These are phyloP conservation scores for Prunus dulcis DNA, from an alignment of 306 rosid species.

Conservation along the genomic window DNA sequence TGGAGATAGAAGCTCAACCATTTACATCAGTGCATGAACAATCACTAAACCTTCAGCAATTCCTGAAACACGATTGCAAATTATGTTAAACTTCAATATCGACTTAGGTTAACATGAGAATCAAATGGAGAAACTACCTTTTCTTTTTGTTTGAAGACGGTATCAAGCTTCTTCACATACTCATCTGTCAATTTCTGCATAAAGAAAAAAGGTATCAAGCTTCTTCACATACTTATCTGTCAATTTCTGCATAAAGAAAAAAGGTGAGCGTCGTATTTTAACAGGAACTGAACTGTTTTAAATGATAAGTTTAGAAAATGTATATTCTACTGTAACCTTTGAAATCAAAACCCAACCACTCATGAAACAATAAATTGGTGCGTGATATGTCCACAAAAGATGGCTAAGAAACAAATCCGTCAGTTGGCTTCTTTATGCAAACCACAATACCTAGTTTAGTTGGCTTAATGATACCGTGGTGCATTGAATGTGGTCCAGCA, in stretches of 20 bases:
- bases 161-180: slow-evolving; percentile 81
- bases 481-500: not conserved
- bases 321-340: not conserved
- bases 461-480: not conserved
- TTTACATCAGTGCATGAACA: slow-evolving; percentile 27
- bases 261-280: not conserved
- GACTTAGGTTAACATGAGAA: not conserved
- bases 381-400: not conserved
- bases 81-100: not conserved
- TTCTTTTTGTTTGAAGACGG: slow-evolving; percentile 79
- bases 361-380: not conserved
- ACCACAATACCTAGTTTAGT: not conserved
- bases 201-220: slow-evolving; percentile 40
- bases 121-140: slow-evolving; percentile 46
- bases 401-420: not conserved
- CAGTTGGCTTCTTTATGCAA: not conserved
- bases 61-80: slow-evolving; percentile 60
- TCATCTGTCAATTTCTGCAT: slow-evolving; percentile 83
- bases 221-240: slow-evolving; percentile 87
- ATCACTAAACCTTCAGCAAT: slow-evolving; percentile 71
- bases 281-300: not conserved
- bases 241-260: slow-evolving; percentile 62
- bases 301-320: not conserved
- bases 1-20: slow-evolving; percentile 29
- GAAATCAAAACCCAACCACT: not conserved